These are phyloP conservation scores for Primulina huaijiensis DNA, from an alignment of 257 asterid genomes.

Conservation along the genomic window DNA sequence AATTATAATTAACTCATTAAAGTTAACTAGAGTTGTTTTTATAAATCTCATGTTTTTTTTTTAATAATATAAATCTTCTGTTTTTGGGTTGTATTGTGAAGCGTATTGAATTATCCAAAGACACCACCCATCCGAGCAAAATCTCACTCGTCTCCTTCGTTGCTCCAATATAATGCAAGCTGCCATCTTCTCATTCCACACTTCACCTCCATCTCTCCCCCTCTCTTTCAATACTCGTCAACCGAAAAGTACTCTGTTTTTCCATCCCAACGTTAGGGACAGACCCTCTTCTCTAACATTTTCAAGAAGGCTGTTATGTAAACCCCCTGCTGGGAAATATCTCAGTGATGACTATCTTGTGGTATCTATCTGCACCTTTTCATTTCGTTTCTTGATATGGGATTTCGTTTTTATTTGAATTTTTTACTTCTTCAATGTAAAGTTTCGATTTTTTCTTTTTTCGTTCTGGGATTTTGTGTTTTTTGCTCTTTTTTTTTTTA, in stretches of 20 bases:
- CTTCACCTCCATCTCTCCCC: conserved; percentile 36
- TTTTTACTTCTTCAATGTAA: not conserved
- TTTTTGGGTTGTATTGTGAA: too few species aligned
- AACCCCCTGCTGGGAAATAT: conserved; percentile 65
- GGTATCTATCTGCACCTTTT: conserved; percentile 41
- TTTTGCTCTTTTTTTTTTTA: not conserved
- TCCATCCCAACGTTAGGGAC: conserved; percentile 29
- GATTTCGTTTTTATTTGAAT: conserved; percentile 8
- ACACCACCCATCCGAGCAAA: not conserved
- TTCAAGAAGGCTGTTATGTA: conserved; percentile 56
- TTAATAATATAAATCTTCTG: too few species aligned
- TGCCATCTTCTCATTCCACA: conserved; percentile 36
- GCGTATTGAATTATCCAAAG: too few species aligned
- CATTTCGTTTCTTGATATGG: not conserved
- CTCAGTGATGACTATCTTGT: conserved; percentile 91
- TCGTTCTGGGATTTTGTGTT: conserved; percentile 14
- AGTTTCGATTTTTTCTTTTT: conserved; percentile 13
- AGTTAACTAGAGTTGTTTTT: too few species aligned
- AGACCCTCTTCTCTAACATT: conserved; percentile 37
- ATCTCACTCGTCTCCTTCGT: too few species aligned
- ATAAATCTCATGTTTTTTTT: too few species aligned
- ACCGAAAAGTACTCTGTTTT: conserved; percentile 36
- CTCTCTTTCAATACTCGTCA: conserved; percentile 33
- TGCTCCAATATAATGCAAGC: conserved; percentile 39
- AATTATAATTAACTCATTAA: too few species aligned